Conservation (phyloP, 2,329 filamentous ascomycete species). For the Pyrenophora seminiperda region DNA sequence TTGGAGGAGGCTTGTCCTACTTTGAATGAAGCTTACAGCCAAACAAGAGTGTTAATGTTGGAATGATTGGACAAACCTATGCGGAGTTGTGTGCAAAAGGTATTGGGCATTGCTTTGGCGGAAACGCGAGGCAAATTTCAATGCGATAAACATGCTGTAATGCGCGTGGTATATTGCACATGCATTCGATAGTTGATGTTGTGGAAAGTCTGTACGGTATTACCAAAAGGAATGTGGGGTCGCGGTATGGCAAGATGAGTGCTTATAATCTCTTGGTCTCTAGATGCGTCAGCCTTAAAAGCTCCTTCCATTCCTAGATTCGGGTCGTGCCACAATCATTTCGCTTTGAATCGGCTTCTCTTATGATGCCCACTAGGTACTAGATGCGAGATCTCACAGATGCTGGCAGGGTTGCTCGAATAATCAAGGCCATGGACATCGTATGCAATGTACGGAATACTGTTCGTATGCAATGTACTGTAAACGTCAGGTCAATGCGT, state of each 20-base stretch:
- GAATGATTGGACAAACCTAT: conserved; percentile 23
- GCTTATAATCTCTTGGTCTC: too few relatives aligned
- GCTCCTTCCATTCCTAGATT: too few relatives aligned
- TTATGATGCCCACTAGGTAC: too few relatives aligned
- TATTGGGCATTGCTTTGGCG: conserved; percentile 7
- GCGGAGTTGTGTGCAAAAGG: conserved; percentile 8
- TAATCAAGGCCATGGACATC: too few relatives aligned
- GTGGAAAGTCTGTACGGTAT: conserved; percentile 14
- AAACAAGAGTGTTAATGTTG: conserved; percentile 15
- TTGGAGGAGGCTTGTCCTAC: background rate
- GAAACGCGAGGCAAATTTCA: conserved; percentile 25
- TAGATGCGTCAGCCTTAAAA: too few relatives aligned
- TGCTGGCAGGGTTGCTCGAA: too few relatives aligned
- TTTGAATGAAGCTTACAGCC: conserved; percentile 30
- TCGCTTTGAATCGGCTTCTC: too few relatives aligned
- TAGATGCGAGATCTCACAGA: too few relatives aligned
- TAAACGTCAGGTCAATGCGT: background rate
- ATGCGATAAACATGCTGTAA: conserved; percentile 16
- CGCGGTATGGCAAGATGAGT: background rate
- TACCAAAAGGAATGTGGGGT: background rate
- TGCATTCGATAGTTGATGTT: conserved; percentile 12
- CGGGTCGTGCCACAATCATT: too few relatives aligned
- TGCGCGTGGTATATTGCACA: conserved; percentile 31
- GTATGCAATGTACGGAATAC: too few relatives aligned
- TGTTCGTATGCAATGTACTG: conserved; percentile 1